Evolutionary conservation across 192 early-diverging fungal genomes (phyloP).

Genomic region (Phycomyces blakesleeanus): DNA sequence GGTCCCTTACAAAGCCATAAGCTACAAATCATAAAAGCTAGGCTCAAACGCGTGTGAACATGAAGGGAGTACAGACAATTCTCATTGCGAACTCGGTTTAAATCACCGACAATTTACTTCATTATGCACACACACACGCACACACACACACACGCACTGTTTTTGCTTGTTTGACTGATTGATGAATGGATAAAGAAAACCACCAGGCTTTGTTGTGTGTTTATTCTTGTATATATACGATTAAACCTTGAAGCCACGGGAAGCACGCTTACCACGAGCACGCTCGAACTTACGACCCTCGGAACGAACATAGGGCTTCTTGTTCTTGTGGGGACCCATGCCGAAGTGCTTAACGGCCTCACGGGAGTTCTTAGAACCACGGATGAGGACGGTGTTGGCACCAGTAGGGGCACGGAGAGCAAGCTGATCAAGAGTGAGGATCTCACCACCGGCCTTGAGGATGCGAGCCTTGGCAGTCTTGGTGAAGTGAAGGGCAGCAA

Average conservation of each 20-base stretch:
- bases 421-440: conserved; percentile 98
- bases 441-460: conserved; percentile 97
- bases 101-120: too few relatives aligned
- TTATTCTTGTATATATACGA: conserved; percentile 11
- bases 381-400: conserved; percentile 91
- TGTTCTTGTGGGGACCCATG: conserved; percentile 44
- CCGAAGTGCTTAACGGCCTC: conserved; percentile 99
- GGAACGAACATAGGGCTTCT: conserved; percentile 88
- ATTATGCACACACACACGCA: too few relatives aligned
- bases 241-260: conserved; percentile 96
- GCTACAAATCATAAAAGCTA: too few relatives aligned
- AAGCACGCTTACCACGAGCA: conserved; percentile 98
- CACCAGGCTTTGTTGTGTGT: neutral
- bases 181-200: neutral
- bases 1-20: too few relatives aligned
- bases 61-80: too few relatives aligned
- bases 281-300: conserved; percentile 99
- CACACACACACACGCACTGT: too few relatives aligned
- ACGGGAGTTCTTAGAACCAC: conserved; percentile 90
- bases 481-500: conserved; percentile 95
- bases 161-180: too few relatives aligned
- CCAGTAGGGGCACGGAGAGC: conserved; percentile 97
- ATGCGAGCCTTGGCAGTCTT: conserved; percentile 95
- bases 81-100: too few relatives aligned
- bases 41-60: too few relatives aligned